These are phyloP conservation scores for Russula compacta DNA, from an alignment of 768 basidiomycete species.

Conservation along the genomic window DNA sequence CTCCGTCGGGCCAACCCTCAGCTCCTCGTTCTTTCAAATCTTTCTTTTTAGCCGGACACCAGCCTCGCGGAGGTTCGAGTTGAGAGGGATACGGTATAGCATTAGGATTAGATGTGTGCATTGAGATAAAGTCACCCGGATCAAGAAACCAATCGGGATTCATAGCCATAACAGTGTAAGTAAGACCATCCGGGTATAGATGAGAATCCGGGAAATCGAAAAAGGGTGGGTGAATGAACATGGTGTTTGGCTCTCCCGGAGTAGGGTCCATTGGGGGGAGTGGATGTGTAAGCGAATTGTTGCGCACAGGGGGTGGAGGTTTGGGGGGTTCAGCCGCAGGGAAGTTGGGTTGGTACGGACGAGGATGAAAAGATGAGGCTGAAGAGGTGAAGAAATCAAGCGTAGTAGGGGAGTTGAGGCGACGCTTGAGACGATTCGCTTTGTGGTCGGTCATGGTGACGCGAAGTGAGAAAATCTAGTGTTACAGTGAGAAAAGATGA, in stretches of 20 bases:
- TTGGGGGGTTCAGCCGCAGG: constrained; percentile 16
- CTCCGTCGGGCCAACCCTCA: constrained; percentile 72
- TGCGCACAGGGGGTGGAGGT: constrained; percentile 11
- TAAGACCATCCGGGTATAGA: constrained; percentile 54
- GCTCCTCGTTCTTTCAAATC: constrained; percentile 59
- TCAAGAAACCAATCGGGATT: constrained; percentile 78
- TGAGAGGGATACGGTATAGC: constrained; percentile 66
- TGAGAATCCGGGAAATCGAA: constrained; percentile 53
- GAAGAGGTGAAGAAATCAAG: constrained; percentile 56
- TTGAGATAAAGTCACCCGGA: constrained; percentile 50
- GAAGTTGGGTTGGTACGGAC: constrained; percentile 44
- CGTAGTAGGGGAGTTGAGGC: constrained; percentile 37
- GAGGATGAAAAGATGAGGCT: constrained; percentile 55
- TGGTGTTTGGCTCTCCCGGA: constrained; percentile 50
- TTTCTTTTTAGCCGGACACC: constrained; percentile 82
- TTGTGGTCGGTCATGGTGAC: constrained; percentile 13
- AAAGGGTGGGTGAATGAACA: constrained; percentile 75
- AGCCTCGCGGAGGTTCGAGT: constrained; percentile 76
- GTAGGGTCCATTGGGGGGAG: constrained; percentile 43
- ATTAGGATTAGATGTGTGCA: constrained; percentile 35
- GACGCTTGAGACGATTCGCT: constrained; percentile 35
- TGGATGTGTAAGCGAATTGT: constrained; percentile 19
- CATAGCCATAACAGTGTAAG: constrained; percentile 61
- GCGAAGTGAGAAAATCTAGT: background rate
- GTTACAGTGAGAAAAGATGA: background rate